Evolutionary conservation across 169 alveolate species (phyloP).

Genomic region (Plasmodium gallinaceum): DNA sequence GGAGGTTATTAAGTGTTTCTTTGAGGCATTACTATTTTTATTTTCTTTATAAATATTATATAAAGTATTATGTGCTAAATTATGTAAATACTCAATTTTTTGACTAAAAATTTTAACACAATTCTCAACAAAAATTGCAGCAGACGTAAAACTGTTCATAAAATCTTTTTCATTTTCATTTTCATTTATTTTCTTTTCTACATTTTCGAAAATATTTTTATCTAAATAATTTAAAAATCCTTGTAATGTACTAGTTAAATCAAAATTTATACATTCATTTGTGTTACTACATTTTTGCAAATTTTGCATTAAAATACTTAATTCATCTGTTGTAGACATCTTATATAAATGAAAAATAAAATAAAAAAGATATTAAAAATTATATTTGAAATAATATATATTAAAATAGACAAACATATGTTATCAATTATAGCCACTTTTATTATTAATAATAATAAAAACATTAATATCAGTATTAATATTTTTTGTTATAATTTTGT

Average conservation of each 20-base stretch:
- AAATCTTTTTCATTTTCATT: conserved; percentile 37
- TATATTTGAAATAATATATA: too few relatives aligned
- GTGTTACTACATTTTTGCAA: conserved; percentile 72
- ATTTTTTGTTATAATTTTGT: too few relatives aligned
- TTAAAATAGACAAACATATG: too few relatives aligned
- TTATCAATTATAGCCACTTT: too few relatives aligned
- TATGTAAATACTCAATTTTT: conserved; percentile 69
- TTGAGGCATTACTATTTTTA: conserved; percentile 11
- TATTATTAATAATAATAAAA: too few relatives aligned
- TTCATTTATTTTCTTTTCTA: conserved; percentile 23
- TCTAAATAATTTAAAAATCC: conserved; percentile 51
- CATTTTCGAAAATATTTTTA: conserved; percentile 37
- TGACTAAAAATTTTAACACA: conserved; percentile 71
- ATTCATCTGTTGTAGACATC: conserved; percentile 54
- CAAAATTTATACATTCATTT: conserved; percentile 63
- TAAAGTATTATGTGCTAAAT: conserved; percentile 70
- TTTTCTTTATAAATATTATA: conserved; percentile 56
- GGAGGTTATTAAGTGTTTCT: conserved; percentile 24
- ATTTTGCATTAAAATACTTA: conserved; percentile 26
- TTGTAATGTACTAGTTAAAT: conserved; percentile 55
- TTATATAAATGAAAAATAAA: neutral
- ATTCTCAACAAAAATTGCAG: conserved; percentile 69
- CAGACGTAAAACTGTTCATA: conserved; percentile 56
- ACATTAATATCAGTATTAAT: too few relatives aligned
- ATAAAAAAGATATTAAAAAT: neutral